These are phyloP conservation scores for Wallacemonas collosoma DNA, from an alignment of 208 protist species.

Conservation along the genomic window DNA sequence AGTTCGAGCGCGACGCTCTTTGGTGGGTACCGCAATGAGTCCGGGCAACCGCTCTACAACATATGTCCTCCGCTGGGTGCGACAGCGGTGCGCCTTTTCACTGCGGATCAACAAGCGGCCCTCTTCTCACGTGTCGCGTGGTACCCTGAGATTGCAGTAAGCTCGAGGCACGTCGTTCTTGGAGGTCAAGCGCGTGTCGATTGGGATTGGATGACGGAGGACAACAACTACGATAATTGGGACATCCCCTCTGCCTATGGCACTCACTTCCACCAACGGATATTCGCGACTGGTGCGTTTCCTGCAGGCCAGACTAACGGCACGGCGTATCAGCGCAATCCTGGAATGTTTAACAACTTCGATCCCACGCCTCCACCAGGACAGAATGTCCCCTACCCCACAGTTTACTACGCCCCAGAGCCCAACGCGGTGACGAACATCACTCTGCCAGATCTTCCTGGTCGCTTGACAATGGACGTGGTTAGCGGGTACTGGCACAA, in stretches of 20 bases:
- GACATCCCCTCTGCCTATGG: not conserved
- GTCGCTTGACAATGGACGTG: not conserved
- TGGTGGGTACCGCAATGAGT: not conserved
- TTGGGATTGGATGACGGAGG: slow-evolving; percentile 4
- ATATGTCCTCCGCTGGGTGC: not conserved
- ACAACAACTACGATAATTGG: not conserved
- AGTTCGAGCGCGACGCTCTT: not conserved
- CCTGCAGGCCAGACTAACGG: not conserved
- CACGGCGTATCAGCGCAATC: too few species aligned
- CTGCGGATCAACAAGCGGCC: not conserved
- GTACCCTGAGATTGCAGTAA: not conserved
- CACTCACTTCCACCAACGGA: not conserved
- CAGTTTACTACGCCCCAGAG: not conserved
- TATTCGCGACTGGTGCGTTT: not conserved
- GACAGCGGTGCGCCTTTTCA: not conserved
- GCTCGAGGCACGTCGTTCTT: not conserved
- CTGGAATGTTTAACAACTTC: not conserved
- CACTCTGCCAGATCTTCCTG: not conserved
- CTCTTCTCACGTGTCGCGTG: slow-evolving; percentile 1
- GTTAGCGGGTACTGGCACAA: slow-evolving; percentile 9
- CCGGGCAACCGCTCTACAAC: not conserved
- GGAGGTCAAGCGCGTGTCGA: not conserved
- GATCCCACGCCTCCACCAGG: not conserved
- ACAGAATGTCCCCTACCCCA: not conserved
- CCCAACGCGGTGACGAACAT: not conserved